phyloP scores from a whole-genome alignment of 352 stramenopile genomes.

The Phytophthora citricola region DNA sequence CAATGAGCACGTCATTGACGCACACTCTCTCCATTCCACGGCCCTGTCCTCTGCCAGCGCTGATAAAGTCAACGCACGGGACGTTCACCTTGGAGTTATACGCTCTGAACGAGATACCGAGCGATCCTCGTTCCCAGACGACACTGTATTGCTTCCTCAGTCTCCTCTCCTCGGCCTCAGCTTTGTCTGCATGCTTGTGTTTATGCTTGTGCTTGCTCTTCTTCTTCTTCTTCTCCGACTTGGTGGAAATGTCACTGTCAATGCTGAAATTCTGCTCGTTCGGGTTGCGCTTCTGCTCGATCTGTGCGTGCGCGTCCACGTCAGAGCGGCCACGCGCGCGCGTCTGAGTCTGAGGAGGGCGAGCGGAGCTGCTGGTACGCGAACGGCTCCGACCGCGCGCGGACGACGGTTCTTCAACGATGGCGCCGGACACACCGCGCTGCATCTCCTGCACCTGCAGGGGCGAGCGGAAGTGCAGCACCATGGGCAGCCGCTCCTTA shows the following conservation, averaged over 20 bases:
- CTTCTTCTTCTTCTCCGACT: constrained; percentile 21
- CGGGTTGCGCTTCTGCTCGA: constrained; percentile 25
- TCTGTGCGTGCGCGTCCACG: constrained; percentile 3
- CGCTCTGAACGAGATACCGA: constrained; percentile 77
- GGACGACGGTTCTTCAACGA: constrained; percentile 19
- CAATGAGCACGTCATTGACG: constrained; percentile 84
- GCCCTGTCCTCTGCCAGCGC: constrained; percentile 50
- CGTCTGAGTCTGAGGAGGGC: constrained; percentile 2
- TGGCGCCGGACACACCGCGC: constrained; percentile 18
- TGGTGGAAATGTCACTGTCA: constrained; percentile 21
- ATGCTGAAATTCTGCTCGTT: constrained; percentile 22
- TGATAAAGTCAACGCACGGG: constrained; percentile 78
- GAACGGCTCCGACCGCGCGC: constrained; percentile 5
- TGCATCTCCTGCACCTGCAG: constrained; percentile 25
- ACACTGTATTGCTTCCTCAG: constrained; percentile 78
- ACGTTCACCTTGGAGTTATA: constrained; percentile 77
- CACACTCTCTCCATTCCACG: constrained; percentile 79
- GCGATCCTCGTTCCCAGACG: constrained; percentile 71
- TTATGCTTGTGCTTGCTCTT: constrained; percentile 35
- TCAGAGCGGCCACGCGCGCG: constrained; percentile 19
- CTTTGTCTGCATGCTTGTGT: constrained; percentile 27
- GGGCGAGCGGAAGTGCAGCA: constrained; percentile 79
- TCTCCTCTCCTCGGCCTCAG: constrained; percentile 45
- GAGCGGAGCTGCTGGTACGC: constrained; percentile 22
- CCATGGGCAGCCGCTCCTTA: constrained; percentile 75